Conservation (phyloP, 2,329 filamentous ascomycete genomes). For the Xylariaceae sp. region DNA sequence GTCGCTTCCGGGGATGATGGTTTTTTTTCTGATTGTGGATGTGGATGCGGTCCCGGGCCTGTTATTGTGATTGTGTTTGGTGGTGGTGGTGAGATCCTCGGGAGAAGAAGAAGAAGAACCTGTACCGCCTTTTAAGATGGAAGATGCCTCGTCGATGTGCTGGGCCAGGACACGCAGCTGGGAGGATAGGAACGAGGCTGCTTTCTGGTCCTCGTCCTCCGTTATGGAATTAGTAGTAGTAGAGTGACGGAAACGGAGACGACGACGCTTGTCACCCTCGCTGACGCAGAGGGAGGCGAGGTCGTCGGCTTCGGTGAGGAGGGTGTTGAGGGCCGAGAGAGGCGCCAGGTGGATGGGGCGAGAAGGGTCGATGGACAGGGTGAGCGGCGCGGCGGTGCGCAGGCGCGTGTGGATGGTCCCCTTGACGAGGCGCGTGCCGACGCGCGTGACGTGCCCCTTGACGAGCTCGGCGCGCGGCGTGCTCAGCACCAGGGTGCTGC, state of each 20-base stretch:
- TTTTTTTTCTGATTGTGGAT: no score
- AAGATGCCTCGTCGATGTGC: slow-evolving; percentile 46
- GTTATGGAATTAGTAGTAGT: no score
- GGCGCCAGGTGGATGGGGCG: slow-evolving; percentile 59
- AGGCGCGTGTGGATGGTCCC: slow-evolving; percentile 76
- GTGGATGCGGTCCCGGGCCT: slow-evolving; percentile 9
- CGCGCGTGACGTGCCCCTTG: slow-evolving; percentile 86
- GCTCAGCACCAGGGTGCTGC: slow-evolving; percentile 83
- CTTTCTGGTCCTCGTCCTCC: slow-evolving; percentile 28
- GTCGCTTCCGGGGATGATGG: slow-evolving; percentile 29
- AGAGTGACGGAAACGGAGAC: no score
- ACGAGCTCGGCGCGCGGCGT: slow-evolving; percentile 82
- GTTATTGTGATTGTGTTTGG: no score
- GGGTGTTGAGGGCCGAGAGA: slow-evolving; percentile 64
- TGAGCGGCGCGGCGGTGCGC: slow-evolving; percentile 54
- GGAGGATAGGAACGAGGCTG: slow-evolving; percentile 48
- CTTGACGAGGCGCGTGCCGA: slow-evolving; percentile 87
- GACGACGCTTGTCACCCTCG: no score
- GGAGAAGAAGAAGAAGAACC: slow-evolving; percentile 39
- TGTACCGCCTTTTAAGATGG: slow-evolving; percentile 52
- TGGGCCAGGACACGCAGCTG: slow-evolving; percentile 53
- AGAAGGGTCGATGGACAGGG: slow-evolving; percentile 42
- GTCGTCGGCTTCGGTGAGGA: slow-evolving; percentile 78
- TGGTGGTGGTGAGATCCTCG: no score
- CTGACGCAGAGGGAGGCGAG: slow-evolving; percentile 72